phyloP scores from a whole-genome alignment of 176 grass and related monocot species.

The Eleusine coracana region DNA sequence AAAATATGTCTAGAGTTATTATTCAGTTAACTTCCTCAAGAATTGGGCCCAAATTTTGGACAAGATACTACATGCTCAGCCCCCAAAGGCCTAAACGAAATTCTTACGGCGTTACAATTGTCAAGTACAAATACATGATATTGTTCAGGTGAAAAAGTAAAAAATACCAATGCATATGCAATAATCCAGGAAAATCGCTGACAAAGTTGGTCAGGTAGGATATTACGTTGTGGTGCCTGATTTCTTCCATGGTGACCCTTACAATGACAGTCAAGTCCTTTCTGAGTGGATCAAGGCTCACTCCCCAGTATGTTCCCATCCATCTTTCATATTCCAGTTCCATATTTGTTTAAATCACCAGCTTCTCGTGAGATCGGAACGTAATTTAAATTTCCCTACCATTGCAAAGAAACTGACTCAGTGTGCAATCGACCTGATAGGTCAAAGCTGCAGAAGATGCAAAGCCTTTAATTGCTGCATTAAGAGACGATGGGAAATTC shows the following conservation, averaged over 20 bases:
- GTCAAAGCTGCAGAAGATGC: slow-evolving; percentile 38
- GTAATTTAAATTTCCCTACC: not conserved
- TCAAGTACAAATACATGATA: no score
- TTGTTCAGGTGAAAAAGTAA: no score
- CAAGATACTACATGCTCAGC: no score
- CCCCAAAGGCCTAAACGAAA: no score
- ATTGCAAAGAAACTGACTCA: no score
- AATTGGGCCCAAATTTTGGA: no score
- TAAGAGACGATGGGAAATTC: slow-evolving; percentile 20
- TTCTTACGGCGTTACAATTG: no score
- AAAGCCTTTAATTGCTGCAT: slow-evolving; percentile 33
- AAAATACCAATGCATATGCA: no score
- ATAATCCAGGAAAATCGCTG: slow-evolving; percentile 40
- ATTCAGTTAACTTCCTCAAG: no score
- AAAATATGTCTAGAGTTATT: no score
- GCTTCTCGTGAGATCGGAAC: not conserved
- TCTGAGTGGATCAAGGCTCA: slow-evolving; percentile 32
- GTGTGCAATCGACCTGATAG: not conserved
- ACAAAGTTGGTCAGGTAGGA: slow-evolving; percentile 35
- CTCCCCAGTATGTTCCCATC: slow-evolving; percentile 11
- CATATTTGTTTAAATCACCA: not conserved
- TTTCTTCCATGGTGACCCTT: slow-evolving; percentile 36
- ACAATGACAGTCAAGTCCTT: slow-evolving; percentile 17
- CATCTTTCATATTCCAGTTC: not conserved
- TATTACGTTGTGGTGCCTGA: slow-evolving; percentile 50